Evolutionary conservation across 1,284 basidiomycete genomes (phyloP).

Genomic region (Ceratobasidium sp.): DNA sequence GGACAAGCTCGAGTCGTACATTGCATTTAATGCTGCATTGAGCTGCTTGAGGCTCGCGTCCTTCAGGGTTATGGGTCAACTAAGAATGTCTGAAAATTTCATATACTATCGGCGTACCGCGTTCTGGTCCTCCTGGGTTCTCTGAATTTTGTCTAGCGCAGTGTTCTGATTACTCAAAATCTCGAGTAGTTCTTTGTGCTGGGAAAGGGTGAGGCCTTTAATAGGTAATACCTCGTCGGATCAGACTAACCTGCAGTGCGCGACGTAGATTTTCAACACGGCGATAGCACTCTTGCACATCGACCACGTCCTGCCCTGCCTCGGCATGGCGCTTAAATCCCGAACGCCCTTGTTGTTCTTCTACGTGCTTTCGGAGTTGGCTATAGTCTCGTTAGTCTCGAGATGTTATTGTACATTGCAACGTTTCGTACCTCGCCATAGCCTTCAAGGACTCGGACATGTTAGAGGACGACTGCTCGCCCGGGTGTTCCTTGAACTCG

Average conservation of each 20-base stretch:
- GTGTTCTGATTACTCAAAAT: too few species aligned
- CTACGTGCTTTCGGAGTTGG: too few species aligned
- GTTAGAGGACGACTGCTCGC: too few species aligned
- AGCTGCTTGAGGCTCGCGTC: neutral
- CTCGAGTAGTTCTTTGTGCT: too few species aligned
- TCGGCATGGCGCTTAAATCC: neutral
- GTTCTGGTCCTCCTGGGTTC: neutral
- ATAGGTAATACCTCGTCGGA: too few species aligned
- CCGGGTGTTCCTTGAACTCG: too few species aligned
- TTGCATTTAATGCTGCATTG: neutral
- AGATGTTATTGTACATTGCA: too few species aligned
- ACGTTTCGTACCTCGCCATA: too few species aligned
- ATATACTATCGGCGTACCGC: neutral
- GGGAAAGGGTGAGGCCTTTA: neutral
- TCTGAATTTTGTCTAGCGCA: neutral
- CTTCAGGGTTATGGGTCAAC: neutral
- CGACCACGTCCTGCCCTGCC: neutral
- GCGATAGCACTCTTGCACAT: neutral
- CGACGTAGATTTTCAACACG: neutral
- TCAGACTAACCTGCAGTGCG: neutral
- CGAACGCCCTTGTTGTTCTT: too few species aligned
- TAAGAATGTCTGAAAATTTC: too few species aligned
- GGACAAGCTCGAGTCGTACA: neutral
- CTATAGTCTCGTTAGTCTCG: too few species aligned
- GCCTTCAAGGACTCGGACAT: too few species aligned